phyloP scores from a whole-genome alignment of 306 rosid species.

The Cucurbita maxima region DNA sequence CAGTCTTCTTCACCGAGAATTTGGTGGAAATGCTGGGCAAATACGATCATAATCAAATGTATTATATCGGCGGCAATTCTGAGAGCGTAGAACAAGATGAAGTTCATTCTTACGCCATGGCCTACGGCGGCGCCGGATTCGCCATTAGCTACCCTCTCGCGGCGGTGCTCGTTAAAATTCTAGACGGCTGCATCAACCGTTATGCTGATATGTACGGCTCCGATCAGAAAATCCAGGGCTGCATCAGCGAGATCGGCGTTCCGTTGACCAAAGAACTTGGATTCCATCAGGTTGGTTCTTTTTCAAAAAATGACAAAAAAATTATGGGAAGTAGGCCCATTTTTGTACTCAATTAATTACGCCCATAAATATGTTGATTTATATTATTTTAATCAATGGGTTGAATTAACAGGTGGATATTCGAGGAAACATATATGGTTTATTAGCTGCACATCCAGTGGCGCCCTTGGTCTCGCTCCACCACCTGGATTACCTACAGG shows the following conservation, averaged over 20 bases:
- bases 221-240: slow-evolving; percentile 53
- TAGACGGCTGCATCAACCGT: slow-evolving; percentile 62
- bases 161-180: slow-evolving; percentile 29
- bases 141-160: slow-evolving; percentile 67
- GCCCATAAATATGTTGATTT: too few species aligned
- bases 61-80: slow-evolving; percentile 59
- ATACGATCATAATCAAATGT: slow-evolving; percentile 71
- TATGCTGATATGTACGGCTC: slow-evolving; percentile 42
- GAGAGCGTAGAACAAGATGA: slow-evolving; percentile 64
- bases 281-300: slow-evolving; percentile 49
- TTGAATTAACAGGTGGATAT: slow-evolving; percentile 35
- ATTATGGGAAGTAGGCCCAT: too few species aligned
- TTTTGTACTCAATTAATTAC: too few species aligned
- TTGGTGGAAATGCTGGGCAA: slow-evolving; percentile 33
- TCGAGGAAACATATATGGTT: slow-evolving; percentile 44
- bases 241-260: slow-evolving; percentile 61
- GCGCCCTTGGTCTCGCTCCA: slow-evolving; percentile 70
- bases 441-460: slow-evolving; percentile 55
- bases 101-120: slow-evolving; percentile 38
- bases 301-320: too few species aligned
- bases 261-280: slow-evolving; percentile 63
- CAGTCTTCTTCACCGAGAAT: slow-evolving; percentile 49
- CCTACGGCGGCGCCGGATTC: slow-evolving; percentile 70
- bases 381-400: background rate
- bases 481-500: slow-evolving; percentile 42